A percentile compares a stretch with the other conserved stretches of the same genome.
These are phyloP conservation scores for Leccinum fallax DNA, from an alignment of 1,284 basidiomycete genomes.

Conservation along the genomic window DNA sequence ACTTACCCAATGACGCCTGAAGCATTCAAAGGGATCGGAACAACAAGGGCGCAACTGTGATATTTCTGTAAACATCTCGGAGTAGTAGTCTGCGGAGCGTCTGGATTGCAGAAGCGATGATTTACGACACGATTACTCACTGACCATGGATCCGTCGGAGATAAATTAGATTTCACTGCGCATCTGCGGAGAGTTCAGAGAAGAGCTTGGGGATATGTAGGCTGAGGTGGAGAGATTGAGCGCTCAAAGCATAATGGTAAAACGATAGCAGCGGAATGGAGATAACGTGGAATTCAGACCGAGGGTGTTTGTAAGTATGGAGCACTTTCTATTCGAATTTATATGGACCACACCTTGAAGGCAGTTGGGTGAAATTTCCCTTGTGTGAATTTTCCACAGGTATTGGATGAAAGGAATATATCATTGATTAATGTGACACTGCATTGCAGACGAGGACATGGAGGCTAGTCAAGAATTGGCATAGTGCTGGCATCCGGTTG, in stretches of 20 bases:
- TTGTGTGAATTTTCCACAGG: not conserved
- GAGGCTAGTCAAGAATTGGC: not conserved
- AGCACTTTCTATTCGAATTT: conserved; percentile 2
- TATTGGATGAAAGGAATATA: not conserved
- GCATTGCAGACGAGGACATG: conserved; percentile 17
- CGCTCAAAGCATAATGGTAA: not conserved
- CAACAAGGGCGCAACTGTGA: not conserved
- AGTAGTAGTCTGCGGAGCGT: not conserved
- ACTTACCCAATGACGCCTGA: not conserved
- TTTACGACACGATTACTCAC: not conserved
- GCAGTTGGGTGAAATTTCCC: not conserved
- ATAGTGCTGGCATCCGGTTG: conserved; percentile 12
- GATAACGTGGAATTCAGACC: conserved; percentile 7
- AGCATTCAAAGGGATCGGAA: not conserved
- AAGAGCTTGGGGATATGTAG: not conserved
- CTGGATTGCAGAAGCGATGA: not conserved
- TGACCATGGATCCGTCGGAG: not conserved
- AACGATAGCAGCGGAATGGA: not conserved
- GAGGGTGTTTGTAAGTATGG: conserved; percentile 9
- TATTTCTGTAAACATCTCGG: not conserved
- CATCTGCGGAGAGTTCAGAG: not conserved
- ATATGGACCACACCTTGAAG: conserved; percentile 8
- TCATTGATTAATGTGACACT: not conserved
- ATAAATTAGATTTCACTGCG: not conserved
- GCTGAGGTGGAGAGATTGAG: not conserved